Percentiles rank a stretch among this genome's conserved stretches.
phyloP scores from a whole-genome alignment of 257 asterid genomes.

The Vinca minor region DNA sequence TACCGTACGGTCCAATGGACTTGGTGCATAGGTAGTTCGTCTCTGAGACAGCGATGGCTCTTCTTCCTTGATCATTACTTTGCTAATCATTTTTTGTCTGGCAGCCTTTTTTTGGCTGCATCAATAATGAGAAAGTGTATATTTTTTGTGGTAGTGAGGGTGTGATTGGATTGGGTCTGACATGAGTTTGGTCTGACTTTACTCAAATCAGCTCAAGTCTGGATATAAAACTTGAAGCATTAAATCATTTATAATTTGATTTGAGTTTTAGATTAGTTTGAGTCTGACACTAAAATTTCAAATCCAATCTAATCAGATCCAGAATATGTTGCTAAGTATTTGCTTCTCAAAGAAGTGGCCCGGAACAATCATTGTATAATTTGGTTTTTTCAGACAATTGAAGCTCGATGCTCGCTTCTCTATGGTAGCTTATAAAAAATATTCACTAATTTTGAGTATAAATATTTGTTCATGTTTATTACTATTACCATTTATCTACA shows the following conservation, averaged over 20 bases:
- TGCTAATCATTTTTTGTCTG: constrained; percentile 10
- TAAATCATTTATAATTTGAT: too few species aligned
- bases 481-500: too few species aligned
- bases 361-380: constrained; percentile 9
- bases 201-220: too few species aligned
- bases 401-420: constrained; percentile 11
- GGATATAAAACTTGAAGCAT: too few species aligned
- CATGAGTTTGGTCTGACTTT: too few species aligned
- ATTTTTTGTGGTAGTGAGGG: background rate
- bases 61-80: constrained; percentile 8
- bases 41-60: background rate
- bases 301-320: too few species aligned
- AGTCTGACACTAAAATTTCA: too few species aligned
- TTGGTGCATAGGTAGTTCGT: too few species aligned
- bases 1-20: too few species aligned
- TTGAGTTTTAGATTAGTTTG: too few species aligned
- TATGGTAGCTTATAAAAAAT: constrained; percentile 1
- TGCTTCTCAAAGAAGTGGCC: constrained; percentile 12
- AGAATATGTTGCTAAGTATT: background rate
- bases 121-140: constrained; percentile 13
- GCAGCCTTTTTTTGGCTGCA: constrained; percentile 1
- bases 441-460: background rate
- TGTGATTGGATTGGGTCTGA: too few species aligned
- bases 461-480: background rate
- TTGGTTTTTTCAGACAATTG: constrained; percentile 4